Evolutionary conservation across 306 rosid species (phyloP), one percentile per base, ranked within the genome.

Genomic region (Morella rubra): DNA sequence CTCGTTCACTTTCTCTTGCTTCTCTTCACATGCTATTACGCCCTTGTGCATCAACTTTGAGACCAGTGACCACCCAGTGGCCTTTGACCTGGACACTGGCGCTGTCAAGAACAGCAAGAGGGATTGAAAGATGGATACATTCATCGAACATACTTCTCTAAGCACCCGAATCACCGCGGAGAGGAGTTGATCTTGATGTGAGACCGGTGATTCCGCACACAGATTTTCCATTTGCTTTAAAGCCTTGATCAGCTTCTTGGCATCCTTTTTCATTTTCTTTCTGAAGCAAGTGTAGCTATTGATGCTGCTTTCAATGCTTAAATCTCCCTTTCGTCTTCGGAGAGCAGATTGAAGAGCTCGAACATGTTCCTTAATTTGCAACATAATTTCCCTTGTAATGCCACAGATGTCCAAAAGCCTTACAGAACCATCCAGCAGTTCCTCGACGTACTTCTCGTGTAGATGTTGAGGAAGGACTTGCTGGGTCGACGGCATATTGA

Each of bases 251-350:
- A 86, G 32, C 69, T 78, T 89, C 32, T 78, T 90, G 44, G 75
- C 82, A n/a, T 84, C 84, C 65, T 89, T 94, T 82, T 83, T 90
- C 82, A 86, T 81, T 72, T 85, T 87, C 77, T 81, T 91, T 3
- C 81, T 67, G 59, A 87, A 89, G 15, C 73, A 73, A 12, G 7
- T 74, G 74, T 86, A 90, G 82, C 77, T 80, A 0, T 80, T 78
- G 5, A 87, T 67, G 58, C 81, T 76, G 42, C 1, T 86, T 59
- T 84, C 89, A 73, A 89, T 50, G 27, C 55, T 62, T 3, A 90
- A 84, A 53, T 86, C 87, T 3, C 88, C 89, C 72, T 86, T 90
- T 81, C 93, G 86, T 68, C 97, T 87, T 42, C 97, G 66, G 5
- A 94, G 78, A 46, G 90, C 70, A 73, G 94, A 90, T 18, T 85